A percentile compares a stretch with the other conserved stretches of the same genome.
Conservation (phyloP, 371 early-diverging fungal species). For the Blastocladiella emersonii region DNA sequence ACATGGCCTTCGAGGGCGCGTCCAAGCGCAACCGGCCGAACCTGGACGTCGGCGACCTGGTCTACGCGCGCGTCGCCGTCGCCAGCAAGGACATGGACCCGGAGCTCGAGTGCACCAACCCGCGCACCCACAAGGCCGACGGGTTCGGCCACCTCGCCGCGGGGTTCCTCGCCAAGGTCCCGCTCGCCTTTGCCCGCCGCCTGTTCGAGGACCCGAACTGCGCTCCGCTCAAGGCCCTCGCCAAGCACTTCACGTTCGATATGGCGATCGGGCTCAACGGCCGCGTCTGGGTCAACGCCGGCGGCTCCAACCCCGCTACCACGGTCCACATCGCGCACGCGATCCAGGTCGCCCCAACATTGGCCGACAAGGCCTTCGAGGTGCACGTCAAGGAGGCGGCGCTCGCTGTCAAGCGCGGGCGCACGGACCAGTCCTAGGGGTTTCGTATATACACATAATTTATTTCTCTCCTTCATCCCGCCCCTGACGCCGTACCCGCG, state of each 20-base stretch:
- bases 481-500: too few species aligned
- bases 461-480: too few species aligned
- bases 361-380: too few species aligned
- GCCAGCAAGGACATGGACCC: conserved; percentile 94
- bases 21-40: conserved; percentile 82
- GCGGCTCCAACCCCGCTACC: background rate
- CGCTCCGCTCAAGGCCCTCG: conserved; percentile 40
- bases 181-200: conserved; percentile 26
- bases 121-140: conserved; percentile 50
- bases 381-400: too few species aligned
- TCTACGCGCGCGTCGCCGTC: conserved; percentile 69
- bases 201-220: background rate
- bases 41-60: conserved; percentile 54
- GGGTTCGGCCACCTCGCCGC: conserved; percentile 67
- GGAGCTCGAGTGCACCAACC: conserved; percentile 79
- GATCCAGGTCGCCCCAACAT: too few species aligned
- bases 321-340: background rate
- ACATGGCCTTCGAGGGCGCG: conserved; percentile 86
- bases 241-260: conserved; percentile 67
- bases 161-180: conserved; percentile 50
- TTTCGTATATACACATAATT: too few species aligned
- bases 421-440: too few species aligned
- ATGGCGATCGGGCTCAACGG: conserved; percentile 86
- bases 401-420: too few species aligned
- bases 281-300: conserved; percentile 73